These are phyloP conservation scores for Haplosporangium gracile DNA, from an alignment of 192 early-diverging fungal genomes.

Conservation along the genomic window DNA sequence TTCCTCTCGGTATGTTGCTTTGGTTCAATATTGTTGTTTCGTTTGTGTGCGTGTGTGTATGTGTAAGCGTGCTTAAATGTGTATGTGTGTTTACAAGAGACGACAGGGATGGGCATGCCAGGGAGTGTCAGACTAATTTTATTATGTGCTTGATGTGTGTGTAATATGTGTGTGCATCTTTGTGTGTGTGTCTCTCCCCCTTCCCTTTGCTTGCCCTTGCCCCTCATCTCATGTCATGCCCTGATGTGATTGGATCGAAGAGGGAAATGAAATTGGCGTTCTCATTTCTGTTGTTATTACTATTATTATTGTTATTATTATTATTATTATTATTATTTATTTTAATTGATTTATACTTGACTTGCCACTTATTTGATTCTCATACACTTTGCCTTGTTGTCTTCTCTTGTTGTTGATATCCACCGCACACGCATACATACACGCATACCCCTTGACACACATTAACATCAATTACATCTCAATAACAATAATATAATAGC, in stretches of 20 bases:
- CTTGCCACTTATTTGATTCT: not conserved
- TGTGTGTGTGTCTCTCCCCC: not conserved
- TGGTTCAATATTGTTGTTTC: not conserved
- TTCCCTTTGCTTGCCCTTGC: not conserved
- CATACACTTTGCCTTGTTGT: not conserved
- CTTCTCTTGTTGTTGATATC: not conserved
- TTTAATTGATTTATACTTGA: constrained; percentile 1
- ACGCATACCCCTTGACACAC: not conserved
- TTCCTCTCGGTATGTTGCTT: constrained; percentile 33
- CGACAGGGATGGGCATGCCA: not conserved
- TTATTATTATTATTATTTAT: not conserved
- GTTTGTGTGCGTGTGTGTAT: not conserved
- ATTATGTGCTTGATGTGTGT: not conserved
- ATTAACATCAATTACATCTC: not conserved
- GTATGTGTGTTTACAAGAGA: not conserved
- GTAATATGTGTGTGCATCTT: not conserved
- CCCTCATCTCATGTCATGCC: not conserved
- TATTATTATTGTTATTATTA: not conserved
- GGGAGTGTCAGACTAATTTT: constrained; percentile 1
- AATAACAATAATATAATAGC: not conserved
- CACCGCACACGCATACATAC: not conserved
- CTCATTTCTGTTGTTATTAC: constrained; percentile 10
- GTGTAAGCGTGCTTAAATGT: not conserved
- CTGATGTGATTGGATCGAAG: constrained; percentile 10
- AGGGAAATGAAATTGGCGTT: constrained; percentile 26